Percentiles rank a stretch among this genome's conserved stretches.
Conservation (phyloP, 148 eudicot genomes). For the Rhododendron williamsianum region DNA sequence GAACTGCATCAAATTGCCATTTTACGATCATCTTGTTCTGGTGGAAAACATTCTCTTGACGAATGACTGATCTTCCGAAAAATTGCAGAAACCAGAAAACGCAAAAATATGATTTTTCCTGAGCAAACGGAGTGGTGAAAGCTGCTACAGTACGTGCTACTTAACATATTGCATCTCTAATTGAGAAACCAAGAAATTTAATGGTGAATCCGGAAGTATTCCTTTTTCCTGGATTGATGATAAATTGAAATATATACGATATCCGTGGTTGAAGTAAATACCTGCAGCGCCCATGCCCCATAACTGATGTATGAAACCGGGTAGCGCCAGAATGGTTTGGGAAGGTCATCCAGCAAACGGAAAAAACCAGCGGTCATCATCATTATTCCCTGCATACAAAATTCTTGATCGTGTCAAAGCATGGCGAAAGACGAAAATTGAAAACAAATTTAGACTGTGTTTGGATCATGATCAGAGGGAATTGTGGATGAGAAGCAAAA, state of each 20-base stretch:
- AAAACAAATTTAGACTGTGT: background rate
- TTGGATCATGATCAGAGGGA: background rate
- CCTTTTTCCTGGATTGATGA: background rate
- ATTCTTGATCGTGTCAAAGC: background rate
- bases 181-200: background rate
- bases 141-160: background rate
- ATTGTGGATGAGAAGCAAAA: background rate
- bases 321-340: slow-evolving; percentile 83
- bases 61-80: background rate
- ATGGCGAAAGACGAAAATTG: background rate
- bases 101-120: background rate
- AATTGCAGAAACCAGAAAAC: background rate
- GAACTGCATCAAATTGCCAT: background rate
- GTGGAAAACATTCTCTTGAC: background rate
- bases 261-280: slow-evolving; percentile 11
- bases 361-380: slow-evolving; percentile 96
- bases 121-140: background rate
- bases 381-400: slow-evolving; percentile 64
- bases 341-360: slow-evolving; percentile 75
- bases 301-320: slow-evolving; percentile 72
- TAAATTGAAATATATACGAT: background rate
- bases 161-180: background rate
- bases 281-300: slow-evolving; percentile 81
- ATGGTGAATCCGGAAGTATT: background rate
- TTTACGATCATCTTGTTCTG: background rate